Evolutionary conservation across 108 stramenopile species (phyloP).

Genomic region (Skeletonema marinoi): DNA sequence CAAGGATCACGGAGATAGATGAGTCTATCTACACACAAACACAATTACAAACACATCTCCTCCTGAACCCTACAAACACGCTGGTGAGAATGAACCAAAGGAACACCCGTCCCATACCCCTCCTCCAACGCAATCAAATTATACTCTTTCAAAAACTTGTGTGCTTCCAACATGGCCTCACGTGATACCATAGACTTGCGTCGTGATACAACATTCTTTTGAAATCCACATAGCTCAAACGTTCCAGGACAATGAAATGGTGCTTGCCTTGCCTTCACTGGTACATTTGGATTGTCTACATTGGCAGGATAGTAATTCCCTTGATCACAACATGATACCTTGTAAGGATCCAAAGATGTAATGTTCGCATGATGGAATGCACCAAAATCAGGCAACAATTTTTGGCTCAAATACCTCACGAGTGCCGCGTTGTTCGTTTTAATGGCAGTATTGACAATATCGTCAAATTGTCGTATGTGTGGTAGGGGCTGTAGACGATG

Average conservation of each 20-base stretch:
- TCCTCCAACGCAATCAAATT: constrained; percentile 23
- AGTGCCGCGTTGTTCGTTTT: background rate
- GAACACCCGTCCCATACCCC: constrained; percentile 19
- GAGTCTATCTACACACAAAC: too few species aligned
- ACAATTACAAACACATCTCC: background rate
- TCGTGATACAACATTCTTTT: background rate
- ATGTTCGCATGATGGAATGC: background rate
- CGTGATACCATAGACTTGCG: too few species aligned
- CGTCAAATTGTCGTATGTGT: constrained; percentile 29
- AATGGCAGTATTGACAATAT: background rate
- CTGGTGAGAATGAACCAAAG: constrained; percentile 25
- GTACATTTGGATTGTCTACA: constrained; percentile 5
- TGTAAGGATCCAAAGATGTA: background rate
- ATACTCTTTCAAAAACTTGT: constrained; percentile 4
- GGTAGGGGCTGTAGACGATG: constrained; percentile 26
- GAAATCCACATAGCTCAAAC: constrained; percentile 30
- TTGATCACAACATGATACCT: constrained; percentile 16
- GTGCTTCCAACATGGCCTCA: background rate
- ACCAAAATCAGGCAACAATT: constrained; percentile 8
- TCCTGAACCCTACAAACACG: constrained; percentile 12
- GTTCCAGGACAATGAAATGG: background rate
- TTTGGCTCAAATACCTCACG: background rate
- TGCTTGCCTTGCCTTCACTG: background rate
- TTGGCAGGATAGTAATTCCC: constrained; percentile 30
- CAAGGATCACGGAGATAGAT: too few species aligned